Conservation (phyloP, 768 basidiomycete species). For the Macrocybe gigantea region DNA sequence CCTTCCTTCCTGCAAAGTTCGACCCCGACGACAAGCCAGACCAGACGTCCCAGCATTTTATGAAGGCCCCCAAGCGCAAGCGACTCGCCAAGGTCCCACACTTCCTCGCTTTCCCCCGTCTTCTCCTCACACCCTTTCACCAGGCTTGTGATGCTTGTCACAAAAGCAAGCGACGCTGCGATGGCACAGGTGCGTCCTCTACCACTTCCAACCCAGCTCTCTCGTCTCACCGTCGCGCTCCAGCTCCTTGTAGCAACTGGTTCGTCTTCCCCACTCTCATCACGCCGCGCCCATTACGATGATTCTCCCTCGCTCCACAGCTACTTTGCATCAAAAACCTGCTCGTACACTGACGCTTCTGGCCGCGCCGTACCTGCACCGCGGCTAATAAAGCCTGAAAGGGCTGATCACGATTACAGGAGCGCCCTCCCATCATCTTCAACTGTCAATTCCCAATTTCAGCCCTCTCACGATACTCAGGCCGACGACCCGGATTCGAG, state of each 20-base stretch:
- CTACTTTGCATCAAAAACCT: constrained; percentile 76
- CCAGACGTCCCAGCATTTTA: constrained; percentile 20
- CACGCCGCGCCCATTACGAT: constrained; percentile 2
- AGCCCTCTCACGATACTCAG: constrained; percentile 11
- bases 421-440: constrained; percentile 3
- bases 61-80: constrained; percentile 49
- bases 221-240: constrained; percentile 8
- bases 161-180: constrained; percentile 79
- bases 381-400: constrained; percentile 41
- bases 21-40: constrained; percentile 24
- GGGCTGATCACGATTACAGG: constrained; percentile 20
- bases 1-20: constrained; percentile 15
- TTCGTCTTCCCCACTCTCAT: constrained; percentile 22
- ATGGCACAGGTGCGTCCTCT: constrained; percentile 60
- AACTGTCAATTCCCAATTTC: constrained; percentile 15
- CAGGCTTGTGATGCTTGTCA: constrained; percentile 80
- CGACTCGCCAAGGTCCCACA: constrained; percentile 43
- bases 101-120: not conserved
- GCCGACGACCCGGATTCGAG: constrained; percentile 35
- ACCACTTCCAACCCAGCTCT: constrained; percentile 7
- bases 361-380: constrained; percentile 79
- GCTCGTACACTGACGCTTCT: constrained; percentile 74
- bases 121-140: constrained; percentile 7
- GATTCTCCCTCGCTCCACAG: constrained; percentile 29
- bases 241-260: constrained; percentile 83